Percentiles rank a stretch among this genome's conserved stretches.
These are phyloP conservation scores for Zoysia matrella DNA, from an alignment of 202 grass and related monocot species.

Conservation along the genomic window DNA sequence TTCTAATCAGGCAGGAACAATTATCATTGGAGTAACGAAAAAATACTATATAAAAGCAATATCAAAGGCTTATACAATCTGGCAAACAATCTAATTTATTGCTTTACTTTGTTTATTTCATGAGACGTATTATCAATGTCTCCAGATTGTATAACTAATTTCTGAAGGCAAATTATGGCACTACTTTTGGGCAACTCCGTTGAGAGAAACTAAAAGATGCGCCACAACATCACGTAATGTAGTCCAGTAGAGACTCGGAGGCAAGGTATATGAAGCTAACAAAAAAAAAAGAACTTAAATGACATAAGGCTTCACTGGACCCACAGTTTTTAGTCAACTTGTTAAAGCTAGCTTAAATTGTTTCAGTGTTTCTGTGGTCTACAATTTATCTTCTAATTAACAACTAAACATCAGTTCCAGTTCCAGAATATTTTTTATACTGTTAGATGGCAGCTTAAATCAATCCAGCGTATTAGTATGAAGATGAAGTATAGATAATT, in stretches of 20 bases:
- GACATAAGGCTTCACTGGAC: neutral
- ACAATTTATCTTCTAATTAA: neutral
- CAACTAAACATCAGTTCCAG: neutral
- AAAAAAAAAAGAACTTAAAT: neutral
- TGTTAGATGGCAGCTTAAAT: neutral
- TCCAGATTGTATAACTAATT: neutral
- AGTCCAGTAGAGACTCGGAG: slow-evolving; percentile 11
- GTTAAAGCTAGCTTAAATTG: neutral
- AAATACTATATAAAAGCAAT: neutral
- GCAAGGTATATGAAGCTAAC: neutral
- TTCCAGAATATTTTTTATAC: neutral
- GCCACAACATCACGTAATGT: neutral
- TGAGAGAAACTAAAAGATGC: neutral
- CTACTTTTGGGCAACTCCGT: neutral
- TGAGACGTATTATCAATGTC: neutral
- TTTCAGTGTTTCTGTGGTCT: slow-evolving; percentile 10
- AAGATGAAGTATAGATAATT: neutral
- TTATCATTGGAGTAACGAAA: neutral
- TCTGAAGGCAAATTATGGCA: neutral
- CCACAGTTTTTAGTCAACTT: neutral
- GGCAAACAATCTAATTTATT: neutral
- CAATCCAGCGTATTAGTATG: neutral
- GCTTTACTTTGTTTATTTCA: neutral
- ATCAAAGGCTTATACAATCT: neutral
- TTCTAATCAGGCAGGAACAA: neutral